Base-by-base conservation (phyloP, 352 stramenopile genomes). In the Globisporangium radiosum region DNA sequence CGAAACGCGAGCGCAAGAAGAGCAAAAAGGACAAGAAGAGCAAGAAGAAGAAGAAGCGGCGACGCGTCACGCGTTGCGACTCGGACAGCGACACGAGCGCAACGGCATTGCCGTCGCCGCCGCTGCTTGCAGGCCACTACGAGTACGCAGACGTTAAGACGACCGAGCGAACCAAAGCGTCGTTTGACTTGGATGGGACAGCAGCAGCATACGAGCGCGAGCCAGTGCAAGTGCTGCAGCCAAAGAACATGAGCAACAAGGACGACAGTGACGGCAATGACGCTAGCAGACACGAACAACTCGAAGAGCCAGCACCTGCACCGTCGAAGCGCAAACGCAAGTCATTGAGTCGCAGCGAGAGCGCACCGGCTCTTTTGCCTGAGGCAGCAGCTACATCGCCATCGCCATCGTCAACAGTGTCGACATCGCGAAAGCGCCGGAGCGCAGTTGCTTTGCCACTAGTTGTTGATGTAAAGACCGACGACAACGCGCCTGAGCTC, bases 1-100 rank as follows among this genome's bases (percentile, higher is more conserved):
- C 37, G 51, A 65, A 63, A 19, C 57, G 58, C 17, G 58, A 63
- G 10, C 57, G 70, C 17, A 67, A 71, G 52, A 74, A 66, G 45
- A 64, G 63, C 38, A 88, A 83, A 63, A 88, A 82, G 65, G 67
- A 86, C 52, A 76, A 75, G 63, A 79, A 76, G 66, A 75, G 74
- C 49, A 74, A 78, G 38, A 73, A 81, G 47, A 86, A 85, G 56
- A 67, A 75, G 40, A 76, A 57, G 47, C 39, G 52, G 65, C 40
- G 50, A 64, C 59, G 73, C 72, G 60, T 85, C 77, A 60, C 36
- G 4, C 45, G 7, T 5, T 14, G 11, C n/a, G 77, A 81, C 47
- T 59, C 60, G 25, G 74, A 86, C 5, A 72, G 75, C 19, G 80
- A 72, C 43, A 78, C 88, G n/a, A 76, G 71, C n/a, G 17, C 38